phyloP scores from a whole-genome alignment of 2,329 filamentous ascomycete species.

The Fusarium siculi region DNA sequence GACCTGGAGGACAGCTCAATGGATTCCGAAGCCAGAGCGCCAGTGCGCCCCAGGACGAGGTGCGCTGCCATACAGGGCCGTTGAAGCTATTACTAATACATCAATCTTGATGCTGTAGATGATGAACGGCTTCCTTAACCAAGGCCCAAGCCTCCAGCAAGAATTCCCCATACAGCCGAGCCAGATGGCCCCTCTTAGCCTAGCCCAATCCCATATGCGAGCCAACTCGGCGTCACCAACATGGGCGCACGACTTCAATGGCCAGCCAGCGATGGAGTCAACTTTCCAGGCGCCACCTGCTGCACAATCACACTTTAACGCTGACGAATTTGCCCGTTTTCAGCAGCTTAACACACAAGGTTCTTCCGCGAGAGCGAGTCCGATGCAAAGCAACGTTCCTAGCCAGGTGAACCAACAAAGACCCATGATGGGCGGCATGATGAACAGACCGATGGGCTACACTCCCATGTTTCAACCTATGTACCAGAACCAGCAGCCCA shows the following conservation, averaged over 20 bases:
- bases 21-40: constrained; percentile 80
- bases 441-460: constrained; percentile 63
- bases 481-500: constrained; percentile 56
- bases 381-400: constrained; percentile 66
- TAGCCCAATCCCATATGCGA: constrained; percentile 63
- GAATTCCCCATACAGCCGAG: constrained; percentile 64
- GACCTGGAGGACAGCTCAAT: constrained; percentile 75
- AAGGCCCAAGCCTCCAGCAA: constrained; percentile 69
- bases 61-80: constrained; percentile 44
- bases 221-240: constrained; percentile 65
- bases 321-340: constrained; percentile 89
- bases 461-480: constrained; percentile 66
- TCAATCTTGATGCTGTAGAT: constrained; percentile 64
- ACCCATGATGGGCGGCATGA: constrained; percentile 69
- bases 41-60: constrained; percentile 79
- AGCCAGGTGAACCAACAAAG: constrained; percentile 64
- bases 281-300: constrained; percentile 69
- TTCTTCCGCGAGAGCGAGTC: constrained; percentile 62
- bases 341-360: constrained; percentile 75
- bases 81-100: constrained; percentile 46
- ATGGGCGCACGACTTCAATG: constrained; percentile 64
- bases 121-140: constrained; percentile 93
- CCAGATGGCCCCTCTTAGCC: constrained; percentile 57
- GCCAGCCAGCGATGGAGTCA: constrained; percentile 76
- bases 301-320: constrained; percentile 72